Base-by-base conservation (phyloP, 2,329 filamentous ascomycete genomes). In the Pseudocercospora fuligena region DNA sequence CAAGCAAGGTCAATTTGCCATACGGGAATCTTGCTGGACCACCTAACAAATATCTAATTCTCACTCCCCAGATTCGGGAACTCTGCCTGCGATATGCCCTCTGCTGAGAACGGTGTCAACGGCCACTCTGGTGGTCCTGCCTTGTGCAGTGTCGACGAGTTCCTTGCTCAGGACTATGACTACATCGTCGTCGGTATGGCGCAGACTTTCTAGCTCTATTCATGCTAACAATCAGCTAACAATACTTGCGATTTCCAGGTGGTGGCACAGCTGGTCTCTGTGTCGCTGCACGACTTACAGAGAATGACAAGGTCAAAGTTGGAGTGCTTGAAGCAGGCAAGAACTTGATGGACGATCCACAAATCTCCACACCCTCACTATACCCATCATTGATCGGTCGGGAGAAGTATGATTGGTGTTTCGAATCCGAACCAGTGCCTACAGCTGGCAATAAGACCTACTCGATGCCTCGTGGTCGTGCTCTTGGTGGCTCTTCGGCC, bases 401-500 rank as follows among this genome's bases (percentile, higher is more conserved):
- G 1, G 72, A 75, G 43, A 73, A 78, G 63, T 78, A 77, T 61
- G 76, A 78, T 61, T 78, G 76, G 75, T 75, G 74, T 61, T 77
- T 73, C 47, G 63, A 73, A 8, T 73, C 66, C 31, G 68, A 78
- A 62, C 65, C 71, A 5, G 68, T 67, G 5, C 61, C 63, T 1
- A 69, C 68, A 36, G 73, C 72, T 3, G 69, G 72, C 2, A 69
- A 69, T 23, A 77, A 77, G 60, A 72, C 63, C 1, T 74, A 74
- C 61, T 70, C 70, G 8, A 73, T 73, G 71, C 77, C 79, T 3
- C 73, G 80, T 21, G 80, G 80, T 3, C 78, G 77, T 51, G 73
- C 77, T 0, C 72, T 82, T 1, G 80, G 80, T 16, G 80, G 80
- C 0, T 76, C 75, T 21, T 66, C 60, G 19, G 79, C 75, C 0